Percentiles rank a stretch among this genome's conserved stretches.
Conservation (phyloP, 805 yeast genomes). For the Citeromyces matritensis region DNA sequence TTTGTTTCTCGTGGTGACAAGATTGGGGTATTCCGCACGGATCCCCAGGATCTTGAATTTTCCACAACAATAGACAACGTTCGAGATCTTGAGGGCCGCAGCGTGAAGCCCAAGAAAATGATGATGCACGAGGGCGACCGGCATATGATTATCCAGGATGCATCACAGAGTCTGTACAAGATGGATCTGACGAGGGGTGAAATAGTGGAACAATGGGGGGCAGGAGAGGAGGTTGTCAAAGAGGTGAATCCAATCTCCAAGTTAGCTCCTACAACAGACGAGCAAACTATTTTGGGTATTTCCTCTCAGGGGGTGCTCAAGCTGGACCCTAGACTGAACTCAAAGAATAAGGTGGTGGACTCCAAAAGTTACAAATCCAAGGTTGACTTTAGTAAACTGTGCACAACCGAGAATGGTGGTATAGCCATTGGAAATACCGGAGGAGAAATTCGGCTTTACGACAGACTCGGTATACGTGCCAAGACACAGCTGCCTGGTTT, state of each 20-base stretch:
- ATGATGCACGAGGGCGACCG: constrained; percentile 72
- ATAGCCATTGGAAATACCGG: constrained; percentile 62
- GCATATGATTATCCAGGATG: constrained; percentile 49
- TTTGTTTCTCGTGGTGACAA: constrained; percentile 69
- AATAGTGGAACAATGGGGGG: constrained; percentile 77
- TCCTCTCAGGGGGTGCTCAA: constrained; percentile 52
- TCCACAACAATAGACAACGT: constrained; percentile 55
- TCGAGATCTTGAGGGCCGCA: constrained; percentile 28
- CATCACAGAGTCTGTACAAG: constrained; percentile 34
- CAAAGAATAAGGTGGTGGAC: constrained; percentile 42
- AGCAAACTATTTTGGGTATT: constrained; percentile 61
- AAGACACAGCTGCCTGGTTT: constrained; percentile 70
- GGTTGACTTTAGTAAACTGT: constrained; percentile 38
- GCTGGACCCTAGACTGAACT: constrained; percentile 60
- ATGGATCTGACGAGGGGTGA: constrained; percentile 74
- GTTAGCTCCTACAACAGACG: constrained; percentile 59
- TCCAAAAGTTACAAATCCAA: constrained; percentile 39
- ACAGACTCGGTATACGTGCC: constrained; percentile 59
- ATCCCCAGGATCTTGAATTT: constrained; percentile 37
- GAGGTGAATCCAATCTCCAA: constrained; percentile 59
- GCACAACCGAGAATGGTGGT: constrained; percentile 62
- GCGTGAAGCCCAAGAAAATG: constrained; percentile 39
- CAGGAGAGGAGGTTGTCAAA: constrained; percentile 30
- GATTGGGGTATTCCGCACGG: constrained; percentile 64
- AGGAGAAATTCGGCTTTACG: constrained; percentile 68